Evolutionary conservation across 768 basidiomycete genomes (phyloP).

Genomic region (Boletus rubescentipes): DNA sequence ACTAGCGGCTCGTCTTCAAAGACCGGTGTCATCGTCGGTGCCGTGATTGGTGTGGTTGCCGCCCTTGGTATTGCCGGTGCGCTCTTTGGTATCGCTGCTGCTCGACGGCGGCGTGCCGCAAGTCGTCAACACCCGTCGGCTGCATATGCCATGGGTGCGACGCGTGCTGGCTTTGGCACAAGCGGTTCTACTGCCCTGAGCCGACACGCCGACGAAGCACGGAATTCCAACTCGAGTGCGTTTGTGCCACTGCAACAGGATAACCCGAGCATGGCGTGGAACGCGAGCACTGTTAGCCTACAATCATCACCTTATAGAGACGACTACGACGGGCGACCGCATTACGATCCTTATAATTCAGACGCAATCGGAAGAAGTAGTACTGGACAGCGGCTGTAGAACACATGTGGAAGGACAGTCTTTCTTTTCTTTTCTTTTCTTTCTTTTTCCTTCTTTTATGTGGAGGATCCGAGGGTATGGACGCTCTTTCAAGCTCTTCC

Average conservation of each 20-base stretch:
- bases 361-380: constrained; percentile 28
- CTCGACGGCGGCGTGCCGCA: constrained; percentile 50
- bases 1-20: constrained; percentile 23
- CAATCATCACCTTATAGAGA: constrained; percentile 40
- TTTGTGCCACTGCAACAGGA: constrained; percentile 72
- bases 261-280: constrained; percentile 57
- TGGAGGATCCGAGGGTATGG: background rate
- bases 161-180: constrained; percentile 28
- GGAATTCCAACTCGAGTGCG: constrained; percentile 64
- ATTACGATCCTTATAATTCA: constrained; percentile 29
- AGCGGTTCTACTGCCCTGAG: constrained; percentile 21
- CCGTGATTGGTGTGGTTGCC: constrained; percentile 31
- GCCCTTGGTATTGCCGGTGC: constrained; percentile 32
- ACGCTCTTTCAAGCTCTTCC: constrained; percentile 1
- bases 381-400: constrained; percentile 24
- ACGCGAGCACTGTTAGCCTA: constrained; percentile 51
- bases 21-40: constrained; percentile 28
- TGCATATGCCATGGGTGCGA: constrained; percentile 41
- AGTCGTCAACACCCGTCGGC: constrained; percentile 31
- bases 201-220: constrained; percentile 23
- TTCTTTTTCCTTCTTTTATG: background rate
- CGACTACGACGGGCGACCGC: constrained; percentile 16
- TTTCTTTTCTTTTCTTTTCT: background rate
- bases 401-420: constrained; percentile 1
- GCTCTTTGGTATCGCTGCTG: constrained; percentile 44